Base-by-base conservation (phyloP, 495 filamentous ascomycete genomes). In the Achaetomiella virescens region DNA sequence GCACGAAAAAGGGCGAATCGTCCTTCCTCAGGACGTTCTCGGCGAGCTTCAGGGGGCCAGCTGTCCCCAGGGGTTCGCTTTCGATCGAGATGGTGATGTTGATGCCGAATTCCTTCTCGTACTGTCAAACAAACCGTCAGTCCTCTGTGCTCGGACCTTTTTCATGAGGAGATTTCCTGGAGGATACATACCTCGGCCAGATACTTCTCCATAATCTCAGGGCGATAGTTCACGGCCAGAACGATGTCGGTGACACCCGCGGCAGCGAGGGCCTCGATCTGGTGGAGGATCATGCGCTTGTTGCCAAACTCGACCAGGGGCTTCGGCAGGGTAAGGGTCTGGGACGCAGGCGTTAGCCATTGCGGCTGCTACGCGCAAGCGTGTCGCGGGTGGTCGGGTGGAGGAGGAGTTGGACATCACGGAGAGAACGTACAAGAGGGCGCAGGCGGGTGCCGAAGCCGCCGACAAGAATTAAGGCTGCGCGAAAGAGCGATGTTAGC, bases 391-490 rank as follows among this genome's bases (percentile, higher is more conserved):
- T 25, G 29, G 46, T 41, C 21, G 45, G 18, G 18, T 11, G 12
- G 49, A 55, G 54, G 53, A 24, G 33, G 31, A 44, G 55, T 36
- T 37, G 40, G 48, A 43, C 25, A 61, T 53, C 65, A 43, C 14
- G 33, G 55, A 49, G 63, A 57, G 59, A 54, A 83, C 89, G 74
- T 88, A 97, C 91, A 76, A 98, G 81, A 75, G 93, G 93, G 70
- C 93, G 89, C 62, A 98, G 85, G 74, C 93, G 92, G 74, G 93
- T 98, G 70, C 93, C 93, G 76, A 97, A 98, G 70, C 93, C 93
- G 78, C 93, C 93, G 74, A 98, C 93, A 69, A 98, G 92, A 86
- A 98, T 97, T 68, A 98, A 84, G 73, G 93, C 93, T 98, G 72
- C 27, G 22, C 48, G 15, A 57, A 44, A 18, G 33, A 48, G 31